These are phyloP conservation scores for Clavispora carvajalis DNA, from an alignment of 805 yeast species.

Conservation along the genomic window DNA sequence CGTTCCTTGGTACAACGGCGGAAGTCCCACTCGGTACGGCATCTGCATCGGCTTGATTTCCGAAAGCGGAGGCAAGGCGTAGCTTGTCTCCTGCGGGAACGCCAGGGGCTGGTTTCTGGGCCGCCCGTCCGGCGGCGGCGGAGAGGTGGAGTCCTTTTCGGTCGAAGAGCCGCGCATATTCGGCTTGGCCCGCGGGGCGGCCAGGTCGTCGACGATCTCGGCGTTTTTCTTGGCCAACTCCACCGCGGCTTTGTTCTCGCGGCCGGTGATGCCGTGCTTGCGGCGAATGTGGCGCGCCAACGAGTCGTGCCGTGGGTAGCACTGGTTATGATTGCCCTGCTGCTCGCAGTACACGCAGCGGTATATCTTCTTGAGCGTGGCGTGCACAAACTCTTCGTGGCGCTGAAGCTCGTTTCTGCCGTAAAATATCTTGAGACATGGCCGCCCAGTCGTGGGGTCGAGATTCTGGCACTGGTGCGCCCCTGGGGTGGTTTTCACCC, in stretches of 20 bases:
- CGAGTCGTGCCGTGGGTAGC: conserved; percentile 42
- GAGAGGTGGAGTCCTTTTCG: not conserved
- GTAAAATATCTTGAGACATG: conserved; percentile 37
- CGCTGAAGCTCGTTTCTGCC: conserved; percentile 40
- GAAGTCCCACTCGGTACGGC: not conserved
- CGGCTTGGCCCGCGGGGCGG: conserved; percentile 7
- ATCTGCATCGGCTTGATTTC: not conserved
- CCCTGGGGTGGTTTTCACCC: not conserved
- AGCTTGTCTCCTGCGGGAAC: conserved; percentile 16
- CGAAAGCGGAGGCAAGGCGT: not conserved
- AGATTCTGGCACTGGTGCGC: conserved; percentile 38
- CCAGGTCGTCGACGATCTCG: conserved; percentile 28
- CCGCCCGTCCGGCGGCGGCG: not conserved
- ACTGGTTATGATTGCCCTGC: conserved; percentile 30
- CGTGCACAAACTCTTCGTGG: conserved; percentile 44
- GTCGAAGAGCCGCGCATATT: conserved; percentile 6
- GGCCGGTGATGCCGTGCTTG: conserved; percentile 41
- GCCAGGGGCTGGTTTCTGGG: conserved; percentile 18
- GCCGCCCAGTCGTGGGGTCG: conserved; percentile 27
- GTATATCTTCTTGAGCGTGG: conserved; percentile 37
- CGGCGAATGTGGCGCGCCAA: conserved; percentile 40
- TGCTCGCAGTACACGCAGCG: conserved; percentile 36
- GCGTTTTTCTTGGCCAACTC: conserved; percentile 39
- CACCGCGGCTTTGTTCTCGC: conserved; percentile 41
- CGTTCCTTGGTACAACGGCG: not conserved